phyloP scores from a whole-genome alignment of 768 basidiomycete genomes.

The Candolleomyces eurysporus region DNA sequence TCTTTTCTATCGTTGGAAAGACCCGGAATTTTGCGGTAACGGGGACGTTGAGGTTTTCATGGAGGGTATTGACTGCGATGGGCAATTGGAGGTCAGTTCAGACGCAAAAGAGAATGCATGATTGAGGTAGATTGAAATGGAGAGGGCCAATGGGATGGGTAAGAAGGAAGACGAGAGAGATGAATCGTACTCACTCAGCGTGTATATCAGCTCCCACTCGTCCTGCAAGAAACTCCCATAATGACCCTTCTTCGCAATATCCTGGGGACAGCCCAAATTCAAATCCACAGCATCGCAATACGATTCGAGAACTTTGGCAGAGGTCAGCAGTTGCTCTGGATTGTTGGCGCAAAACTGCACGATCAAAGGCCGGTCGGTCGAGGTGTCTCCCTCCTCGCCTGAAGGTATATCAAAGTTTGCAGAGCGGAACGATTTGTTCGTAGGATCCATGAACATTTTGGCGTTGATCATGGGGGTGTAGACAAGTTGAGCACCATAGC shows the following conservation, averaged over 20 bases:
- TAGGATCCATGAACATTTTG: constrained; percentile 67
- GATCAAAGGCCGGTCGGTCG: constrained; percentile 72
- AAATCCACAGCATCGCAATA: constrained; percentile 93
- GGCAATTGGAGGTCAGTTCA: neutral
- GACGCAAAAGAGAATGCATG: neutral
- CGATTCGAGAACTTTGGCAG: constrained; percentile 73
- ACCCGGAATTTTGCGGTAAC: constrained; percentile 97
- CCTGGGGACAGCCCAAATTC: constrained; percentile 93
- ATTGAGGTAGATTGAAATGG: neutral
- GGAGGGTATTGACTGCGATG: constrained; percentile 75
- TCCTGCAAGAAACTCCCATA: constrained; percentile 94
- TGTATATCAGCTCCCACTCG: constrained; percentile 87
- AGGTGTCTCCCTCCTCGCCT: constrained; percentile 71
- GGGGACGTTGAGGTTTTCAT: constrained; percentile 81
- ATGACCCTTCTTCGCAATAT: constrained; percentile 82
- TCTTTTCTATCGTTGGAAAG: constrained; percentile 81
- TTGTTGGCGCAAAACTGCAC: constrained; percentile 72
- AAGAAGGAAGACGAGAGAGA: neutral
- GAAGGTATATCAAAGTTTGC: constrained; percentile 64
- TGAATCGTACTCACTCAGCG: constrained; percentile 54
- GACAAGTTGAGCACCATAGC: constrained; percentile 83
- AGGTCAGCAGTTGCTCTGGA: constrained; percentile 69
- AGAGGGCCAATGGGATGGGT: neutral
- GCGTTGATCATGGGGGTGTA: constrained; percentile 99
- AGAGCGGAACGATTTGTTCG: constrained; percentile 54